Conservation (phyloP, 768 basidiomycete species). For the Hirschioporus abietinus region DNA sequence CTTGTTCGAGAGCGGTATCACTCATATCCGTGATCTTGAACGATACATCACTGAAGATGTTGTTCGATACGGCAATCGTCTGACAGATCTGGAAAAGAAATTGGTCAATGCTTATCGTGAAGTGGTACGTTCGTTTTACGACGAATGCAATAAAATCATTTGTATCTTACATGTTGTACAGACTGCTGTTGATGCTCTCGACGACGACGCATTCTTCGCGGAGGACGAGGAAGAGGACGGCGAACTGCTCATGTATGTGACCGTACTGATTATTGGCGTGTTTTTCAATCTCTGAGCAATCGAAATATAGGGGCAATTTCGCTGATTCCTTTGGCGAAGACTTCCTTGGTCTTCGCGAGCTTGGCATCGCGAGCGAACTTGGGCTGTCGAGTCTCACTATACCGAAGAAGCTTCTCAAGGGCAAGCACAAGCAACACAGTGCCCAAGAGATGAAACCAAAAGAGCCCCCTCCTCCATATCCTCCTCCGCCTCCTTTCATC, state of each 20-base stretch:
- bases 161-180: conserved; percentile 31
- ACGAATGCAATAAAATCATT: conserved; percentile 1
- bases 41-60: conserved; percentile 88
- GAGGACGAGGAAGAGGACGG: conserved; percentile 62
- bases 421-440: conserved; percentile 47
- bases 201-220: conserved; percentile 58
- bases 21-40: conserved; percentile 74
- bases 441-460: conserved; percentile 41
- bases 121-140: conserved; percentile 48
- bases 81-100: conserved; percentile 82
- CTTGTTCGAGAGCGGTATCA: conserved; percentile 82
- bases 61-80: conserved; percentile 68
- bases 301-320: conserved; percentile 65
- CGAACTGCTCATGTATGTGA: conserved; percentile 58
- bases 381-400: conserved; percentile 73
- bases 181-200: conserved; percentile 45
- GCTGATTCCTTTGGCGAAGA: conserved; percentile 87
- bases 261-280: neutral
- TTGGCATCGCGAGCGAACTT: conserved; percentile 84
- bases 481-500: conserved; percentile 78
- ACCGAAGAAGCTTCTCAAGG: conserved; percentile 71
- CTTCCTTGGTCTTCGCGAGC: conserved; percentile 82
- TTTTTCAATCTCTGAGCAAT: conserved; percentile 7
- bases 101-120: conserved; percentile 80
- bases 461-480: conserved; percentile 79